Evolutionary conservation across 2,329 filamentous ascomycete genomes (phyloP), one percentile per base, ranked within the genome.

Genomic region (Arthrinium puccinioides): DNA sequence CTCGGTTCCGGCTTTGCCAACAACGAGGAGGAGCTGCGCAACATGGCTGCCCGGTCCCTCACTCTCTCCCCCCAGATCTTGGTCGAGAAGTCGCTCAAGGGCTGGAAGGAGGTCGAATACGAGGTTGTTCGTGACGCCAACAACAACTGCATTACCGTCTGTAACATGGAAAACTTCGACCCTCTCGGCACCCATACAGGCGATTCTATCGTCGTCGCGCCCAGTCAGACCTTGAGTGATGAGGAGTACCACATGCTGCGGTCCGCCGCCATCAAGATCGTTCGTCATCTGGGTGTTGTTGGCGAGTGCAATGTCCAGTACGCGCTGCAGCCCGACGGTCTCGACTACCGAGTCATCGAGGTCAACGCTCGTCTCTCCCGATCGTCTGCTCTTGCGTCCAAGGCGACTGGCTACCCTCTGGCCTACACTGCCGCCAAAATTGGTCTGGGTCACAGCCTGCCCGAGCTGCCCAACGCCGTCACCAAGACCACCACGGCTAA

Each of bases 161-260:
- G 90, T 74, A 97, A 94, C 70, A 94, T 94, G 87, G 87, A 94
- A 65, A 97, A 97, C 74, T 97, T 97, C 54, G 92, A 97, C 57
- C 92, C 92, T 47, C 79, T 98, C 25, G 92, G 92, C 56, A 94
- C 95, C 39, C 92, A 98, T 66, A 98, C 92, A 32, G 92, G 92
- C 67, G 92, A 98, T 72, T 96, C 89, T 53, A 98, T 98, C 54
- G 92, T 98, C 45, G 90, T 97, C 43, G 92, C 92, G 27, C 92
- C 92, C 34, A 92, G 85, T 67, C 92, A 98, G 69, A 98, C 92
- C 18, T 72, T 98, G 55, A 94, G 86, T 56, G 92, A 98, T 53
- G 92, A 97, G 70, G 92, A 98, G 65, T 98, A 97, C 63, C 89
- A 98, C 72, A 97, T 98, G 92, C 86, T 98, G 51, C 87, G 92